Base-by-base conservation (phyloP, 2,329 filamentous ascomycete species). In the Cladosporium phlei region DNA sequence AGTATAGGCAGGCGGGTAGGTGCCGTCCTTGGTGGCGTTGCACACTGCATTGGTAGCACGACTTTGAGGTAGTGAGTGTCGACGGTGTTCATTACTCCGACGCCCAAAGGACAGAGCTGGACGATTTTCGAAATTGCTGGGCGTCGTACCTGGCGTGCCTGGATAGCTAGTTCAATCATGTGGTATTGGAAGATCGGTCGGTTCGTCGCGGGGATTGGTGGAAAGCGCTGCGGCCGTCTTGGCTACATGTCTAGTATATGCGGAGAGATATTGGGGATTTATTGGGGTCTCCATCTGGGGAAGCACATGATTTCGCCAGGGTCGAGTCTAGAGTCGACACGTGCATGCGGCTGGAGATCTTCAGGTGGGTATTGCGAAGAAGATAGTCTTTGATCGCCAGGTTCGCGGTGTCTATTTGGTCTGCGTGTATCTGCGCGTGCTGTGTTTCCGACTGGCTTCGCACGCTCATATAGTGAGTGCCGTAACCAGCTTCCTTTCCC, bases 221-320 rank as follows among this genome's bases (percentile, higher is more conserved):
- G 42, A 45, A 37, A 17, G 11, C 17, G 22, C 24, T n/a, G 12
- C 16, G 19, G 9, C 42, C 42, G 42, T 32, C 42, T 45, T 45
- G 42, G 42, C 42, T 37, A 2, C 16, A n/a, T n/a, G n/a, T n/a
- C n/a, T n/a, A n/a, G n/a, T n/a, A n/a, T 4, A 37, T 28, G 32
- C 32, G 42, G 42, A 32, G 32, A 16, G 40, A 24, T 5, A 22
- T 12, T 37, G 20, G 19, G 19, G 34, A n/a, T 37, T 33, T 25
- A 34, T 37, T 45, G 42, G 42, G 32, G 30, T 45, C 40, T 45
- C 40, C 40, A 45, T n/a, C n/a, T 45, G 40, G 40, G 40, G 42
- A 37, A 35, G 17, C 12, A n/a, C n/a, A n/a, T n/a, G n/a, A n/a
- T n/a, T n/a, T n/a, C n/a, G n/a, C n/a, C n/a, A n/a, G n/a, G n/a